A percentile compares a stretch with the other conserved stretches of the same genome.
These are phyloP conservation scores for Rhizophagus sp. DNA, from an alignment of 192 early-diverging fungal species.

Conservation along the genomic window DNA sequence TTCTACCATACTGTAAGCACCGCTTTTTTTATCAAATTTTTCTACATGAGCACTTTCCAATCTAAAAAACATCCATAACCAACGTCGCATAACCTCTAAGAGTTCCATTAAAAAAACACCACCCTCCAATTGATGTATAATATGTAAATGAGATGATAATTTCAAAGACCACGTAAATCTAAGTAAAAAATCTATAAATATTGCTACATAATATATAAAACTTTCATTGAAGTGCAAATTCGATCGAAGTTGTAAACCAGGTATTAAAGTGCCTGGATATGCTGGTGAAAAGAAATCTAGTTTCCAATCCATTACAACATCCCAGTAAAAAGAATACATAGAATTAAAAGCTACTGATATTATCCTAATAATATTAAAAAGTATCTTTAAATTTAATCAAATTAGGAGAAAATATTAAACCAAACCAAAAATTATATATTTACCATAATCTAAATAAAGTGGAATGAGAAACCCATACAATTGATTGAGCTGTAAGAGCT, in stretches of 20 bases:
- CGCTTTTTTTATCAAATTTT: background rate
- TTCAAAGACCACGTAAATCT: constrained; percentile 88
- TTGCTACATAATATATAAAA: constrained; percentile 76
- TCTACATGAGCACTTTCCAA: constrained; percentile 63
- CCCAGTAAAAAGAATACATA: constrained; percentile 95
- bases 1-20: background rate
- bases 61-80: constrained; percentile 95
- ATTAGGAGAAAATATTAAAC: constrained; percentile 24
- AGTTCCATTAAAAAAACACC: constrained; percentile 76
- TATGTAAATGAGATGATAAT: constrained; percentile 56
- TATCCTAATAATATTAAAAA: constrained; percentile 42
- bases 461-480: constrained; percentile 33
- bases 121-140: constrained; percentile 63
- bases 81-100: constrained; percentile 82
- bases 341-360: constrained; percentile 80
- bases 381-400: background rate
- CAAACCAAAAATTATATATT: background rate
- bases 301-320: constrained; percentile 91
- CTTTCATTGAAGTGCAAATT: constrained; percentile 63
- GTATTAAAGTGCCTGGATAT: constrained; percentile 15
- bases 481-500: constrained; percentile 17
- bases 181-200: constrained; percentile 75
- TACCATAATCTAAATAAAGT: constrained; percentile 43
- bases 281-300: constrained; percentile 45
- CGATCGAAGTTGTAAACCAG: constrained; percentile 59